These are phyloP conservation scores for Lactifluus rugatus DNA, from an alignment of 768 basidiomycete species.

Conservation along the genomic window DNA sequence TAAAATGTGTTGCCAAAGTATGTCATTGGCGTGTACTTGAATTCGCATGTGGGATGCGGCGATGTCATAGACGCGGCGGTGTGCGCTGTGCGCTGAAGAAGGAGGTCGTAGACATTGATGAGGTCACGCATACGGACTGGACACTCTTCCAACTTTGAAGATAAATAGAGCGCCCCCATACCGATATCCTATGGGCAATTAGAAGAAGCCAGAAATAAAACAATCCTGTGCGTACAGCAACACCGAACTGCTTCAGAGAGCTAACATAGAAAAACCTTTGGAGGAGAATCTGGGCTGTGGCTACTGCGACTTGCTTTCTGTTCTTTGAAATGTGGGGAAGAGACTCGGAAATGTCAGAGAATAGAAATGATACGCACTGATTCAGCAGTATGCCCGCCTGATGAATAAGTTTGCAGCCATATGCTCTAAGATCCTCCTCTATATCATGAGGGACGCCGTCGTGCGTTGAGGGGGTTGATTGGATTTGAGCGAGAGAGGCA, in stretches of 20 bases:
- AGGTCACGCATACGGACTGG: constrained; percentile 87
- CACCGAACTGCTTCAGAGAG: constrained; percentile 90
- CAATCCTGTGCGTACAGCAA: constrained; percentile 53
- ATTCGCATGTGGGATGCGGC: constrained; percentile 22
- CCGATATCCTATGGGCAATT: constrained; percentile 54
- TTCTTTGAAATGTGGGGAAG: constrained; percentile 1
- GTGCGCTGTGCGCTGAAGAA: constrained; percentile 67
- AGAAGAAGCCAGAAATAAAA: not conserved
- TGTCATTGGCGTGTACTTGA: constrained; percentile 76
- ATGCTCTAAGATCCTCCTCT: constrained; percentile 82
- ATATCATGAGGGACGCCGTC: constrained; percentile 76
- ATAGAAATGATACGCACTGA: constrained; percentile 46
- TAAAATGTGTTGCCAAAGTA: constrained; percentile 88
- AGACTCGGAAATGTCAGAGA: not conserved
- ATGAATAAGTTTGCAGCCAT: constrained; percentile 91
- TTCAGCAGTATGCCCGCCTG: constrained; percentile 86
- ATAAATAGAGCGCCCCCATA: constrained; percentile 81
- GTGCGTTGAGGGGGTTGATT: constrained; percentile 66
- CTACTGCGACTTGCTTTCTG: constrained; percentile 94
- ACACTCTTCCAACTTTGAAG: constrained; percentile 89
- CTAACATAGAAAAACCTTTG: constrained; percentile 96
- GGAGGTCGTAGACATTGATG: constrained; percentile 86
- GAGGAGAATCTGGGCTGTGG: constrained; percentile 92
- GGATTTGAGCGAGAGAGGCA: constrained; percentile 70
- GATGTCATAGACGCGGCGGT: constrained; percentile 32